Evolutionary conservation across 2,329 filamentous ascomycete genomes (phyloP).

Genomic region (Cladosporium sphaerospermum): DNA sequence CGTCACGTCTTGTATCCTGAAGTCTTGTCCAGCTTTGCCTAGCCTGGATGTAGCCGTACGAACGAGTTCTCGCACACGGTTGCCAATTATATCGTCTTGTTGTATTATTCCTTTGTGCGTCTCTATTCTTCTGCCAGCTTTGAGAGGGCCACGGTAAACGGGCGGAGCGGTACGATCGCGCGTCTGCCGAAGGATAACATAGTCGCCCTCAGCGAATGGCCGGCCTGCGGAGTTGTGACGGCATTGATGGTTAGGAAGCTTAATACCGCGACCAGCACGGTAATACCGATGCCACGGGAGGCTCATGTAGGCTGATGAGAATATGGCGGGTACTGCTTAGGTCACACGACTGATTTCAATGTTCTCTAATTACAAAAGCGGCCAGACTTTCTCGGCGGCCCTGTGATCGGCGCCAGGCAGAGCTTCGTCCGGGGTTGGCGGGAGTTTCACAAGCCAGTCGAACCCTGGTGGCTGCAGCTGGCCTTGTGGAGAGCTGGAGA

Average conservation of each 20-base stretch:
- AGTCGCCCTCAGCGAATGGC: slow-evolving; percentile 24
- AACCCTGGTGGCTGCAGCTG: neutral
- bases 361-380: neutral
- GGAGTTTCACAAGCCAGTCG: neutral
- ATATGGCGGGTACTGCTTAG: too few species aligned
- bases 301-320: slow-evolving; percentile 4
- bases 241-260: neutral
- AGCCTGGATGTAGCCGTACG: slow-evolving; percentile 35
- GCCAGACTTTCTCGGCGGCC: neutral
- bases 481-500: neutral
- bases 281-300: neutral
- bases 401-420: too few species aligned
- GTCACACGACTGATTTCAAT: too few species aligned
- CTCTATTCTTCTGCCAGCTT: slow-evolving; percentile 26
- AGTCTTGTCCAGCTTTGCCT: slow-evolving; percentile 38
- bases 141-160: slow-evolving; percentile 35
- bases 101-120: slow-evolving; percentile 45
- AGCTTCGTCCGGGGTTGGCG: neutral
- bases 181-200: slow-evolving; percentile 38
- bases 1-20: slow-evolving; percentile 58
- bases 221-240: slow-evolving; percentile 10
- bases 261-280: slow-evolving; percentile 1
- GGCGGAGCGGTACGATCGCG: slow-evolving; percentile 31
- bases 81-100: slow-evolving; percentile 59
- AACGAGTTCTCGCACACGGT: slow-evolving; percentile 53